A percentile compares a stretch with the other conserved stretches of the same genome.
phyloP scores from a whole-genome alignment of 1,139 yeast genomes.

The Scheffersomyces titani region DNA sequence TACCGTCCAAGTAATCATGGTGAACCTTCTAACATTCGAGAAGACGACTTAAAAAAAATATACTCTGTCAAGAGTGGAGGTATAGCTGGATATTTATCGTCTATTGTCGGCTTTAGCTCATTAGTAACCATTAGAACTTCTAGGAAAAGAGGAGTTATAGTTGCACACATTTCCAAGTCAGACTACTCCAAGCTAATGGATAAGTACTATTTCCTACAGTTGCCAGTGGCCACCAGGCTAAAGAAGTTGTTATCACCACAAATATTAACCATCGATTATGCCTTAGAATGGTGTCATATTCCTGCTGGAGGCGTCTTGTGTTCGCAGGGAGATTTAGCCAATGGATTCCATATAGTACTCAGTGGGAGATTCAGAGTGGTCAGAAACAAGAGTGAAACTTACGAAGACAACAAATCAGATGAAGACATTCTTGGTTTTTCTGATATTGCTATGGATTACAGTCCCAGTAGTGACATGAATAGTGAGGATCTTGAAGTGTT shows the following conservation, averaged over 20 bases:
- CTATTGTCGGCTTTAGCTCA: slow-evolving; percentile 78
- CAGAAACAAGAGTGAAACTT: slow-evolving; percentile 19
- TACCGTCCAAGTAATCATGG: slow-evolving; percentile 17
- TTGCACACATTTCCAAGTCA: slow-evolving; percentile 69
- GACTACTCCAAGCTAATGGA: slow-evolving; percentile 71
- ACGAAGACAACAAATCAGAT: slow-evolving; percentile 7
- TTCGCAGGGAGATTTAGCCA: slow-evolving; percentile 84
- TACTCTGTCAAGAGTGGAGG: slow-evolving; percentile 77
- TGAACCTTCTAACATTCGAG: slow-evolving; percentile 4
- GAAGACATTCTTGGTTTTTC: slow-evolving; percentile 10
- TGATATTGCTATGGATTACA: slow-evolving; percentile 8
- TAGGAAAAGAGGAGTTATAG: slow-evolving; percentile 53
- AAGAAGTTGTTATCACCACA: slow-evolving; percentile 67
- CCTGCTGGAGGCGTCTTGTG: slow-evolving; percentile 82
- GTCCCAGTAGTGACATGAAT: slow-evolving; percentile 1
- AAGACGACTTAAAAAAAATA: slow-evolving; percentile 32
- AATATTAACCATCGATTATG: slow-evolving; percentile 78
- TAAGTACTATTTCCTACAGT: slow-evolving; percentile 69
- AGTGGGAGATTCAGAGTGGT: slow-evolving; percentile 87
- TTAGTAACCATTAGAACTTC: slow-evolving; percentile 68
- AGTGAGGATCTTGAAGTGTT: slow-evolving; percentile 41
- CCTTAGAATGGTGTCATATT: slow-evolving; percentile 92
- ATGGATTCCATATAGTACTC: slow-evolving; percentile 86
- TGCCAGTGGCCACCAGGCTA: slow-evolving; percentile 75
- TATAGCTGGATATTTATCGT: slow-evolving; percentile 82